Base-by-base conservation (phyloP, 805 yeast species). In the Schizosaccharomyces osmophilus region DNA sequence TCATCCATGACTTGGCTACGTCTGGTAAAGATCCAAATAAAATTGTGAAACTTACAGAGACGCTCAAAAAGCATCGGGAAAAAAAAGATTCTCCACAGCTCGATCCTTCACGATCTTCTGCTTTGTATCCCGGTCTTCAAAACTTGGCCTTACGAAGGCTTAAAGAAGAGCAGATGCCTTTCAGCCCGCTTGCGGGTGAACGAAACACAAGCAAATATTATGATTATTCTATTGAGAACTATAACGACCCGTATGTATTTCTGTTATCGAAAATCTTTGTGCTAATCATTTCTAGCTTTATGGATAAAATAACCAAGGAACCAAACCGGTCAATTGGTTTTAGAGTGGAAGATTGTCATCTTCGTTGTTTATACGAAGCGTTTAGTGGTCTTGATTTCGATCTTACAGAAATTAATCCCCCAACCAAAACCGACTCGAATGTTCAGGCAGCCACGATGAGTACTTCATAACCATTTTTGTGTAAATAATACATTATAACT, bases 121-220 rank as follows among this genome's bases (percentile, higher is more conserved):
- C 51, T 19, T 8, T 17, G 11, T 24, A 19, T n/a, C 51, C 51
- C 13, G 51, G 13, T 45, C 26, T 45, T 45, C 51, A 45, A 5
- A n/a, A 45, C 9, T 9, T 45, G 13, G 26, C 51, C 13, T 13
- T 6, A 36, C 41, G 9, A 42, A 48, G 32, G 45, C 57, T 19
- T 43, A 69, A 66, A 62, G 72, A 69, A 61, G 73, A 70, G 26
- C 65, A 69, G 17, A 73, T 77, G 5, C 97, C 97, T 19, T 90
- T 89, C 70, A 88, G 97, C 11, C 97, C 97, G 8, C 90, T 90
- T 73, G 82, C 83, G 68, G 97, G 97, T 57, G 97, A 90, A 72
- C 77, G 93, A 64, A 82, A 84, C 63, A 64, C 73, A 6, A 71
- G 74, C 29, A 75, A 76, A 61, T 75, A 78, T 36, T 88, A 81